Evolutionary conservation across 1,284 basidiomycete genomes (phyloP), one percentile per base, ranked within the genome.

Genomic region (Pterulicium gracile): DNA sequence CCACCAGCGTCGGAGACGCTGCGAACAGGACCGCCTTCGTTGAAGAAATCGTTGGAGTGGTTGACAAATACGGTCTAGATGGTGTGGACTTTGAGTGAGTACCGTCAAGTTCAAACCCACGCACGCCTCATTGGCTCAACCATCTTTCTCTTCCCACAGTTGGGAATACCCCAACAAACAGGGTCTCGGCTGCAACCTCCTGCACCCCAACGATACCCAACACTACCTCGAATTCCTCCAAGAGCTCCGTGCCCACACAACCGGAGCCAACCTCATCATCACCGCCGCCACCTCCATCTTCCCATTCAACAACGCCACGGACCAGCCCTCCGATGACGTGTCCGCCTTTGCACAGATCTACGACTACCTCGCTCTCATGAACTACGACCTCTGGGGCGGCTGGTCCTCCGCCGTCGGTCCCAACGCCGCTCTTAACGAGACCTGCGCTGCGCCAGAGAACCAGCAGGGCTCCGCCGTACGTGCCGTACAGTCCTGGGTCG

Each of bases 401-500:
- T 32, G 69, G 68, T 68, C 52, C 47, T 44, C 42, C n/a, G 50
- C 59, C 35, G 62, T 67, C 3, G 83, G 84, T 3, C 77, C 85
- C 19, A 86, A 88, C 61, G 74, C 85, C 1, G 85, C 86, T n/a
- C 71, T 89, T 14, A 67, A 73, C 39, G 74, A 88, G 60, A 69
- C 70, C 0, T 89, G 86, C 58, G 68, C 73, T 4, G 58, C 73
- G 43, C 59, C 72, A 1, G 58, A 60, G 2, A 64, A 75, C 52
- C 79, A 81, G 41, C 65, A 69, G 36, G 83, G 81, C 18, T 86
- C 81, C 52, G 84, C 81, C 23, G 68, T 72, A 20, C 72, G 72
- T 14, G 77, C 81, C 10, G 70, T 89, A 32, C 59, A 65, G 5
- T 69, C 72, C 7, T 89, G 86, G 86, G 72, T 66, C 1, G 56